Conservation (phyloP, 352 stramenopile genomes). For the Phytopythium cucurbitacearum region DNA sequence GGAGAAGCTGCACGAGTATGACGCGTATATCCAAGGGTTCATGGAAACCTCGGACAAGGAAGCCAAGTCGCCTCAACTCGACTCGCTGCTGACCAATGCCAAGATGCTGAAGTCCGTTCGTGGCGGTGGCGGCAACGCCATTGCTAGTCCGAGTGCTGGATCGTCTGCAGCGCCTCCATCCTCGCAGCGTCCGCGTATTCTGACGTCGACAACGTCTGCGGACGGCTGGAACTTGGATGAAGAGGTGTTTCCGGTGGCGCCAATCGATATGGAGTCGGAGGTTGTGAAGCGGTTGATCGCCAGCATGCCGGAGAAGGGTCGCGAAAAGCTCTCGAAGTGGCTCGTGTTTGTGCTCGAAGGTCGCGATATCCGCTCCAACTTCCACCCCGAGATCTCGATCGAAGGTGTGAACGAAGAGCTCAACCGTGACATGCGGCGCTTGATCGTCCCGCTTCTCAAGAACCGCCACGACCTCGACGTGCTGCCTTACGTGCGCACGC, state of each 20-base stretch:
- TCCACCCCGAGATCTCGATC: slow-evolving; percentile 68
- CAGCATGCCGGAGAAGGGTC: slow-evolving; percentile 58
- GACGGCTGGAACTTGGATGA: slow-evolving; percentile 57
- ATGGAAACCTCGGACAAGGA: slow-evolving; percentile 41
- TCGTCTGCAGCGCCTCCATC: slow-evolving; percentile 4
- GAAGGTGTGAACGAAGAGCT: slow-evolving; percentile 59
- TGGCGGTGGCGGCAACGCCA: slow-evolving; percentile 26
- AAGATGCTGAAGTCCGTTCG: slow-evolving; percentile 62
- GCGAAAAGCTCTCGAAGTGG: slow-evolving; percentile 71
- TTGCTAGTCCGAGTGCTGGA: not conserved
- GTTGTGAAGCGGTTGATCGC: slow-evolving; percentile 61
- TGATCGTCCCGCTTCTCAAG: slow-evolving; percentile 72
- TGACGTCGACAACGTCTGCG: slow-evolving; percentile 20
- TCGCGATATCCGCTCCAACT: slow-evolving; percentile 65
- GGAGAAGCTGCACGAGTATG: slow-evolving; percentile 45
- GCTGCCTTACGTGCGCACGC: slow-evolving; percentile 52
- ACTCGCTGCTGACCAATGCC: slow-evolving; percentile 43
- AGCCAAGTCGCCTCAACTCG: slow-evolving; percentile 34
- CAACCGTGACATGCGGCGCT: slow-evolving; percentile 56
- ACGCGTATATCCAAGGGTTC: slow-evolving; percentile 37
- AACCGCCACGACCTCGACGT: slow-evolving; percentile 67
- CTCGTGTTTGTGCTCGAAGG: slow-evolving; percentile 67
- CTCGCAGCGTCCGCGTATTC: slow-evolving; percentile 12
- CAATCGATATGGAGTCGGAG: slow-evolving; percentile 75
- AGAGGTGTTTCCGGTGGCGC: slow-evolving; percentile 58